Evolutionary conservation across 2,329 filamentous ascomycete genomes (phyloP), one percentile per base, ranked within the genome.

Genomic region (Verticillium nonalfalfae): DNA sequence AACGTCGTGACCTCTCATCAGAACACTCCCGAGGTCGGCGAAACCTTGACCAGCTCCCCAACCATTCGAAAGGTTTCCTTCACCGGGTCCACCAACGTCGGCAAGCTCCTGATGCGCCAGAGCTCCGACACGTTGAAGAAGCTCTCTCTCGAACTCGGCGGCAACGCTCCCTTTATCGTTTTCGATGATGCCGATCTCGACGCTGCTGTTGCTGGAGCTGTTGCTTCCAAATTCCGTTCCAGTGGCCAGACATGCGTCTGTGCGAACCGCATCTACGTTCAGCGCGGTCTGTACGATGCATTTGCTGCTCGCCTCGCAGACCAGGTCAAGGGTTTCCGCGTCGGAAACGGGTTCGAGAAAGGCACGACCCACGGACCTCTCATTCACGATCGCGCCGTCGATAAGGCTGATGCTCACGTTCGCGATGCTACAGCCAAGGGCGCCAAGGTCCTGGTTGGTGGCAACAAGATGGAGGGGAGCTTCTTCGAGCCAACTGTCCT

Each of bases 211-310:
- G 79, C 86, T 0, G 94, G 93, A 33, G 93, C 93, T 57, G 85
- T 98, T 60, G 79, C 88, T 31, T 93, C 86, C 70, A 99, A 98
- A 75, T 98, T 98, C 85, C 90, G 95, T 60, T 92, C 89, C 40
- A 96, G 91, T 0, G 95, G 95, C 39, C 95, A 99, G 81, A 98
- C 95, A 0, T 99, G 95, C 74, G 93, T 98, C 26, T 93, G 90
- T 70, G 90, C 90, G 33, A 96, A 96, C 78, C 83, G 91, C 35
- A 85, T 96, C 66, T 94, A 90, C 73, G 84, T 96, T 9, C 91
- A 96, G 74, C 79, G 81, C 39, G 88, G 86, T 62, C 85, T 96
- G 73, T 93, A 95, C 76, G 89, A 94, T 68, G 78, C 82, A 40
- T 96, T 96, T 67, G 84, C 85, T 4, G 69, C 79, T 56, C 86